Conservation (phyloP, 2,329 filamentous ascomycete genomes). For the Fusarium burgessii region DNA sequence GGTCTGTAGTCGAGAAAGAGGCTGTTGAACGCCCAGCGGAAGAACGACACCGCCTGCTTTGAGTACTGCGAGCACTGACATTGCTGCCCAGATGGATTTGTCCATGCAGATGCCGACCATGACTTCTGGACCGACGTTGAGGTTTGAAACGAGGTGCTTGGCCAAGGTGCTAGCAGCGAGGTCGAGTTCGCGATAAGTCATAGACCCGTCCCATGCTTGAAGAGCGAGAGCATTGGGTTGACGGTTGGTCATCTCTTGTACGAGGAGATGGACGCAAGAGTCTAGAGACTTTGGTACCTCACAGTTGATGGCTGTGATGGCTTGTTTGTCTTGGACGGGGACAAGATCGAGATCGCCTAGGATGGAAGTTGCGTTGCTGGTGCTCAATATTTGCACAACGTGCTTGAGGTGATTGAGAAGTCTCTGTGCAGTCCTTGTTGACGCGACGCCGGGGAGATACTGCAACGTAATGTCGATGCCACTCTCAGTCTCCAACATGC, state of each 20-base stretch:
- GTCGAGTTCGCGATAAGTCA: neutral
- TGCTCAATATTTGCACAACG: neutral
- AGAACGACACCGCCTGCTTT: neutral
- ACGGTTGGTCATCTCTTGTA: neutral
- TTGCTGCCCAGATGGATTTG: neutral
- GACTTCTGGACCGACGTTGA: neutral
- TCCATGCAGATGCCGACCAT: constrained; percentile 9
- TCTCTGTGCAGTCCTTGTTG: neutral
- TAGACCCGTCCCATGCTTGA: neutral
- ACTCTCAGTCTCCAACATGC: neutral
- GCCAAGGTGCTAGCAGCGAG: neutral
- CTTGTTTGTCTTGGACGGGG: neutral
- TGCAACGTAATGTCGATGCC: neutral
- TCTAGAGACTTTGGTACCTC: neutral
- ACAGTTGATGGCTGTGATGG: neutral
- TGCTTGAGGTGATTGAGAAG: neutral
- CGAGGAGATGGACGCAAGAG: neutral
- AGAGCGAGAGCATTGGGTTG: neutral
- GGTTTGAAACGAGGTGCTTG: neutral
- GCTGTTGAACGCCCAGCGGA: neutral
- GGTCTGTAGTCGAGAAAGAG: neutral
- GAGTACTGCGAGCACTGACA: neutral
- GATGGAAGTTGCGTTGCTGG: rapidly evolving
- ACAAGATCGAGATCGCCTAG: neutral
- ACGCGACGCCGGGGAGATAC: neutral